A percentile compares a stretch with the other conserved stretches of the same genome.
Evolutionary conservation across 2,329 filamentous ascomycete species (phyloP).

Genomic region (Curvularia hawaiiensis): DNA sequence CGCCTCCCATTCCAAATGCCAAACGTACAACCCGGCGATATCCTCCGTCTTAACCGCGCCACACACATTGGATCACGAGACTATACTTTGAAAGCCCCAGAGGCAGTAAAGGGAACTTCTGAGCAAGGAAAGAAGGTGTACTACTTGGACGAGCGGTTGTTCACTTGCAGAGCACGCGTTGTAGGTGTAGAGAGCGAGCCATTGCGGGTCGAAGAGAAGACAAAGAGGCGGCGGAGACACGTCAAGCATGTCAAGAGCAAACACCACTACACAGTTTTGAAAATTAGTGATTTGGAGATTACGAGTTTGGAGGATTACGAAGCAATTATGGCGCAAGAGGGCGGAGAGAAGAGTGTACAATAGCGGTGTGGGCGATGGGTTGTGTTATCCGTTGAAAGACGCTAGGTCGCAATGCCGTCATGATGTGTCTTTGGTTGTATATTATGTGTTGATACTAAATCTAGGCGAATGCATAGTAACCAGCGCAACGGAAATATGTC

Average conservation of each 20-base stretch:
- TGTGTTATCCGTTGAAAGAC: neutral
- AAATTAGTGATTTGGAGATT: conserved; percentile 80
- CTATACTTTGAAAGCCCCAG: conserved; percentile 74
- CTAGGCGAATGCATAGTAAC: neutral
- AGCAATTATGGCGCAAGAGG: conserved; percentile 35
- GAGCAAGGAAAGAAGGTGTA: conserved; percentile 47
- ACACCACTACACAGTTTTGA: conserved; percentile 84
- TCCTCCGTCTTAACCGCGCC: conserved; percentile 86
- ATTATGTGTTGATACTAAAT: neutral
- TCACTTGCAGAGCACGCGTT: conserved; percentile 83
- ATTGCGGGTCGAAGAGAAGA: conserved; percentile 60
- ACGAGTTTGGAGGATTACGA: conserved; percentile 61
- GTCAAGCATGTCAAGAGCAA: conserved; percentile 83
- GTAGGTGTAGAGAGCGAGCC: conserved; percentile 79
- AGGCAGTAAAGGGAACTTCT: conserved; percentile 35
- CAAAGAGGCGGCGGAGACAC: conserved; percentile 68
- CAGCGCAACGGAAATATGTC: neutral
- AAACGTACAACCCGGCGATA: conserved; percentile 70
- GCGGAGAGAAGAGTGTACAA: conserved; percentile 9
- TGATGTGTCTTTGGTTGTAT: neutral
- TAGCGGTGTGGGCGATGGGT: conserved; percentile 2
- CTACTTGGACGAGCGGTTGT: conserved; percentile 82
- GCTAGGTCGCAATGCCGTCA: neutral
- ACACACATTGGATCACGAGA: conserved; percentile 83
- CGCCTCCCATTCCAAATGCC: conserved; percentile 58